phyloP scores from a whole-genome alignment of 495 filamentous ascomycete species.

The Staphylotrichum longicolle region DNA sequence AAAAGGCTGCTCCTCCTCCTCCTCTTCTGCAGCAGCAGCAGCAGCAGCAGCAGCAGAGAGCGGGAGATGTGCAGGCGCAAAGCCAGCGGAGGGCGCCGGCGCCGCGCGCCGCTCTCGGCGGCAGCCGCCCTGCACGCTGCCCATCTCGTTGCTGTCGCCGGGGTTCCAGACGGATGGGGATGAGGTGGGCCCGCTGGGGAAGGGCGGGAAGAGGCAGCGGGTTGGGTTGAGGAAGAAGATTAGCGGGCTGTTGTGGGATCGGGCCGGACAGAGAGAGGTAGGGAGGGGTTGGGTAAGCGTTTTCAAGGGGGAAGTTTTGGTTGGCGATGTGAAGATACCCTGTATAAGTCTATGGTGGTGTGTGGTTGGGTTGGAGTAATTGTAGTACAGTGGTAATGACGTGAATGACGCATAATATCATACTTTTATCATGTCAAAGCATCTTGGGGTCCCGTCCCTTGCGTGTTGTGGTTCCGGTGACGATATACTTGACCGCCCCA shows the following conservation, averaged over 20 bases:
- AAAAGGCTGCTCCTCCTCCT: neutral
- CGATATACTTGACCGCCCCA: too few relatives aligned
- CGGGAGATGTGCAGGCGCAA: too few relatives aligned
- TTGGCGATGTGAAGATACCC: too few relatives aligned
- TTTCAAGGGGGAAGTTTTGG: too few relatives aligned
- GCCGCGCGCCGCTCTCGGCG: slow-evolving; percentile 17
- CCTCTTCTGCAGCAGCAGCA: neutral
- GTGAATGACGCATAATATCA: too few relatives aligned
- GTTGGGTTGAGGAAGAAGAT: slow-evolving; percentile 25
- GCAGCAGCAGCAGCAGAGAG: neutral
- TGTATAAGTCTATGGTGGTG: too few relatives aligned
- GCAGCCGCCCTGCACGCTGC: slow-evolving; percentile 22
- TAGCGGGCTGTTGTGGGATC: slow-evolving; percentile 22
- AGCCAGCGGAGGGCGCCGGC: neutral
- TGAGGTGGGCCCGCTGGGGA: neutral
- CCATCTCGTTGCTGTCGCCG: slow-evolving; percentile 22
- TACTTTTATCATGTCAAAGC: too few relatives aligned
- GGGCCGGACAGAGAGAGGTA: slow-evolving; percentile 6
- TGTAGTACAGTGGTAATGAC: too few relatives aligned
- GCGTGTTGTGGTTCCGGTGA: too few relatives aligned
- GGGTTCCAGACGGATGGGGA: neutral
- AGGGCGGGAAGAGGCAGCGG: slow-evolving; percentile 12
- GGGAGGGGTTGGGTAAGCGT: slow-evolving; percentile 10
- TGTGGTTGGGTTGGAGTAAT: too few relatives aligned
- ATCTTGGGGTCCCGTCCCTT: too few relatives aligned